Percentiles rank a stretch among this genome's conserved stretches.
Conservation (phyloP, 2,329 filamentous ascomycete genomes). For the Xenoacremonium recifei region DNA sequence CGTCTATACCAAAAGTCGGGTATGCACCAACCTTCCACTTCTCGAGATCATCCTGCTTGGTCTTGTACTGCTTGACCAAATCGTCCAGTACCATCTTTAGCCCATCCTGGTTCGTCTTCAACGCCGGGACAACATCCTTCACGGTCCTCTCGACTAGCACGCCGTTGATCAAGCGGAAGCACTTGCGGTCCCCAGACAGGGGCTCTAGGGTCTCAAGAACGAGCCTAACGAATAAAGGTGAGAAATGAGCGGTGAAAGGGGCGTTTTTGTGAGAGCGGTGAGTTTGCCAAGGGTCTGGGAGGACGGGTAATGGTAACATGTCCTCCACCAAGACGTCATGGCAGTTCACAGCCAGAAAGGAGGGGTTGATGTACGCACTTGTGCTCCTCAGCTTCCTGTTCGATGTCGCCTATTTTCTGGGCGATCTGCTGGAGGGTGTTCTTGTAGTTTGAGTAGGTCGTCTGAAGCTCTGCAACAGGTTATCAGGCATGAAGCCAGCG, state of each 20-base stretch:
- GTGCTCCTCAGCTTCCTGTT: slow-evolving; percentile 96
- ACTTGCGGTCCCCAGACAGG: slow-evolving; percentile 82
- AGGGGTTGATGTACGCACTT: slow-evolving; percentile 61
- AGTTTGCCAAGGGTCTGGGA: slow-evolving; percentile 26
- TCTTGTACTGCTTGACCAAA: slow-evolving; percentile 93
- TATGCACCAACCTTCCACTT: slow-evolving; percentile 82
- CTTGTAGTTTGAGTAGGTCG: slow-evolving; percentile 76
- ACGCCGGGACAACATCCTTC: slow-evolving; percentile 83
- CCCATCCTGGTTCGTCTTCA: slow-evolving; percentile 92
- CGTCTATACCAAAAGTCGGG: neutral
- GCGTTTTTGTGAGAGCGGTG: slow-evolving; percentile 36
- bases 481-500: slow-evolving; percentile 1
- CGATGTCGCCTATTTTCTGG: slow-evolving; percentile 94
- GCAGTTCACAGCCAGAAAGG: slow-evolving; percentile 6
- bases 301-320: slow-evolving; percentile 6
- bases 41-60: slow-evolving; percentile 91
- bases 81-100: slow-evolving; percentile 93
- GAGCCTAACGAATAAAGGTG: slow-evolving; percentile 57
- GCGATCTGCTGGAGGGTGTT: slow-evolving; percentile 85
- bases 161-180: slow-evolving; percentile 98
- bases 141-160: slow-evolving; percentile 94
- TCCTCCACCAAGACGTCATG: slow-evolving; percentile 17
- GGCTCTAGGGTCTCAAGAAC: slow-evolving; percentile 90
- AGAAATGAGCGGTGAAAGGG: slow-evolving; percentile 21
- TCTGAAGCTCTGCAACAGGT: slow-evolving; percentile 66